Conservation (phyloP, 78 protist genomes). For the Ministeria vibrans region DNA sequence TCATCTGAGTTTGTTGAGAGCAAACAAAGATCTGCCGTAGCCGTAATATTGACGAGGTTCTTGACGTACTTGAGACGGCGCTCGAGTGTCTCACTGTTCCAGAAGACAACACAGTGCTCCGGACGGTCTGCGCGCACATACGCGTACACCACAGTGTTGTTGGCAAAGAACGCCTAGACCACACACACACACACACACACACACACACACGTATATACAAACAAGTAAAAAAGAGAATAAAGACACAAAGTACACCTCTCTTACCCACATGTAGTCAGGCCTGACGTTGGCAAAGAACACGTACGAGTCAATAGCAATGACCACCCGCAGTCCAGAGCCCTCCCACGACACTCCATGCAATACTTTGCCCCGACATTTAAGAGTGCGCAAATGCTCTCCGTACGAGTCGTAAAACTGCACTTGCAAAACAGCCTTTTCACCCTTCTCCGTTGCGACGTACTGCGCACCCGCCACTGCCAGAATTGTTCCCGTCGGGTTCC, state of each 20-base stretch:
- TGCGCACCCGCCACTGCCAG: slow-evolving; percentile 59
- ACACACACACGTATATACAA: too few species aligned
- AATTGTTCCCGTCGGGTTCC: slow-evolving; percentile 64
- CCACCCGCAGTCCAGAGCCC: slow-evolving; percentile 60
- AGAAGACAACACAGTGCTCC: slow-evolving; percentile 57
- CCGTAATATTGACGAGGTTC: slow-evolving; percentile 24
- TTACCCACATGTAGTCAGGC: slow-evolving; percentile 61
- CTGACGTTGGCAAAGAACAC: slow-evolving; percentile 79
- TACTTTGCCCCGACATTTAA: slow-evolving; percentile 43
- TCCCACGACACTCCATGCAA: slow-evolving; percentile 58
- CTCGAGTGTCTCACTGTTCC: slow-evolving; percentile 35
- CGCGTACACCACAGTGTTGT: slow-evolving; percentile 62
- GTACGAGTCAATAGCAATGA: slow-evolving; percentile 68
- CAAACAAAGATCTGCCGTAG: slow-evolving; percentile 44
- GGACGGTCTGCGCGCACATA: slow-evolving; percentile 41
- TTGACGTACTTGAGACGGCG: slow-evolving; percentile 48
- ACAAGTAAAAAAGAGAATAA: too few species aligned
- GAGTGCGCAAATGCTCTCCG: slow-evolving; percentile 56
- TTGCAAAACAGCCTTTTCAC: neutral
- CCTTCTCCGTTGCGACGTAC: neutral
- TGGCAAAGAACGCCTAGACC: too few species aligned
- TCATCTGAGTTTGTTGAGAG: slow-evolving; percentile 16
- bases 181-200: too few species aligned
- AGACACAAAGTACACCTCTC: slow-evolving; percentile 44
- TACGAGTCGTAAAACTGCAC: slow-evolving; percentile 61